Conservation (phyloP, 805 yeast genomes). For the Kregervanrija fluxuum region DNA sequence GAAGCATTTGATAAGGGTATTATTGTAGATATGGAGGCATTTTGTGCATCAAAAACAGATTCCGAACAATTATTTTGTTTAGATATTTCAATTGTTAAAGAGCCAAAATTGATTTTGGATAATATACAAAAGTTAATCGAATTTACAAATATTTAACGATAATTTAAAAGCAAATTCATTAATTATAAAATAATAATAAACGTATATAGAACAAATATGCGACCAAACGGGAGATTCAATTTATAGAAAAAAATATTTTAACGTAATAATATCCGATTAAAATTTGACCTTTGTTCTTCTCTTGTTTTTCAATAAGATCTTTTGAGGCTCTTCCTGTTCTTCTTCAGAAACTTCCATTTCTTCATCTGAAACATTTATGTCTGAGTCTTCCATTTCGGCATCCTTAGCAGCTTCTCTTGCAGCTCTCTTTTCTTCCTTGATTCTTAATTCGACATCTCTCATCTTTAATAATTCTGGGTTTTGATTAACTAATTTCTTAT, state of each 20-base stretch:
- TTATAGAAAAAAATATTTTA: no score
- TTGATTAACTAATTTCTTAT: slow-evolving; percentile 79
- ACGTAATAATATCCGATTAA: slow-evolving; percentile 22
- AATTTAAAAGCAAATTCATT: background rate
- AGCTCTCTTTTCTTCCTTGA: slow-evolving; percentile 64
- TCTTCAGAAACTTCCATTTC: slow-evolving; percentile 37
- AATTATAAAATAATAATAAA: background rate
- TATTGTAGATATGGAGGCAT: slow-evolving; percentile 19
- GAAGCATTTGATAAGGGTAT: slow-evolving; percentile 12
- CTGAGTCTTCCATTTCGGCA: slow-evolving; percentile 38
- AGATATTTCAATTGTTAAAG: slow-evolving; percentile 16
- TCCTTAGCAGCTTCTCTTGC: slow-evolving; percentile 45
- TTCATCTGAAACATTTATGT: slow-evolving; percentile 31
- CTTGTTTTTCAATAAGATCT: slow-evolving; percentile 61
- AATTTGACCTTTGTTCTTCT: slow-evolving; percentile 37
- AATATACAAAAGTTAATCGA: slow-evolving; percentile 10
- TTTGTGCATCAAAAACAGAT: slow-evolving; percentile 7
- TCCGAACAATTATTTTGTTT: slow-evolving; percentile 9
- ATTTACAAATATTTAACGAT: slow-evolving; percentile 7
- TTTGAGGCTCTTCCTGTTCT: slow-evolving; percentile 37
- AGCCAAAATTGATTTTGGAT: slow-evolving; percentile 11
- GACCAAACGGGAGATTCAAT: no score
- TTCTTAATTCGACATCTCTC: slow-evolving; percentile 88
- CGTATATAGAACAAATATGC: no score
- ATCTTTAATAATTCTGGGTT: slow-evolving; percentile 85